Percentiles rank a stretch among this genome's conserved stretches.
Evolutionary conservation across 169 alveolate species (phyloP).

Genomic region (Cryptosporidium bovis): DNA sequence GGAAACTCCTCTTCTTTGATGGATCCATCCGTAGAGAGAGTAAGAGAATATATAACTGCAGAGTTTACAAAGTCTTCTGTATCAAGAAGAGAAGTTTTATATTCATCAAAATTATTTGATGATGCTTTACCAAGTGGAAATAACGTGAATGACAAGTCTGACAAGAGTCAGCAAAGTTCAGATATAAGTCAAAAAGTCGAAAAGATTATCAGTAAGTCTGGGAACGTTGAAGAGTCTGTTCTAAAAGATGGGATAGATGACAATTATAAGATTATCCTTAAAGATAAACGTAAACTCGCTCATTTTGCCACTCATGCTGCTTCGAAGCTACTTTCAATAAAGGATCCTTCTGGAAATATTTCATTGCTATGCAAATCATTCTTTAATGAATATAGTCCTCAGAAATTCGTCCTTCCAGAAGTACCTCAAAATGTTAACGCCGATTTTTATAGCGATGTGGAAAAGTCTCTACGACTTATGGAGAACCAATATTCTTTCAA

Average conservation of each 20-base stretch:
- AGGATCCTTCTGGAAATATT: slow-evolving; percentile 54
- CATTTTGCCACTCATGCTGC: slow-evolving; percentile 39
- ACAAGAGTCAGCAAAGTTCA: not conserved
- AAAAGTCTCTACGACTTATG: slow-evolving; percentile 53
- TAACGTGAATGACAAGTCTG: slow-evolving; percentile 1
- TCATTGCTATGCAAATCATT: not conserved
- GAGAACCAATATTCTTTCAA: slow-evolving; percentile 39
- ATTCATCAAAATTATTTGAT: slow-evolving; percentile 54
- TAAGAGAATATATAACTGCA: slow-evolving; percentile 67
- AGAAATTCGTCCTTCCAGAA: slow-evolving; percentile 45
- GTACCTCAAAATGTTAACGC: slow-evolving; percentile 14
- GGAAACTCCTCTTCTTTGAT: slow-evolving; percentile 60
- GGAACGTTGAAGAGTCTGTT: slow-evolving; percentile 21
- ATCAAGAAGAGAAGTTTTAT: slow-evolving; percentile 66
- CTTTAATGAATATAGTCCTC: slow-evolving; percentile 26
- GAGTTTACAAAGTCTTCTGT: slow-evolving; percentile 71
- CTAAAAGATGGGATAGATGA: slow-evolving; percentile 25
- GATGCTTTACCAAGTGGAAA: not conserved
- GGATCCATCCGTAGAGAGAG: slow-evolving; percentile 68
- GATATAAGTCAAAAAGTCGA: slow-evolving; percentile 11
- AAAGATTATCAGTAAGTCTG: slow-evolving; percentile 26
- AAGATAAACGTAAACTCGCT: slow-evolving; percentile 66
- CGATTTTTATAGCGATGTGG: slow-evolving; percentile 28
- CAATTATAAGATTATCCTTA: slow-evolving; percentile 25
- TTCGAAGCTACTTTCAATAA: slow-evolving; percentile 32